A percentile compares a stretch with the other conserved stretches of the same genome.
Evolutionary conservation across 1,284 basidiomycete species (phyloP).

Genomic region (Wallemia ichthyophaga): DNA sequence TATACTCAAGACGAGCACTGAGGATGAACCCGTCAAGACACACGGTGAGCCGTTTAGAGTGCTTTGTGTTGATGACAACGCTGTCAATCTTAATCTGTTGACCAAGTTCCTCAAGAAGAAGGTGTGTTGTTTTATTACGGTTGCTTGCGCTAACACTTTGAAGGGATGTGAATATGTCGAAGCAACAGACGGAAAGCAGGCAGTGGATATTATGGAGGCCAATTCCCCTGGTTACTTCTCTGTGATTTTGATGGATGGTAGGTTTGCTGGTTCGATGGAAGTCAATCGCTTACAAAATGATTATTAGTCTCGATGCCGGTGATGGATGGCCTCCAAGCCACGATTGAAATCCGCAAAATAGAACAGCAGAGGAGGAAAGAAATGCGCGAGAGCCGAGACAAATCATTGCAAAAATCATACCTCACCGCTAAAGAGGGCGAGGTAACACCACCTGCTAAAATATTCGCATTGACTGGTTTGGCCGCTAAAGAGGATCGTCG

Average conservation of each 20-base stretch:
- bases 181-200: conserved; percentile 54
- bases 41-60: conserved; percentile 4
- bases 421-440: conserved; percentile 6
- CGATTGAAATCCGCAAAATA: conserved; percentile 44
- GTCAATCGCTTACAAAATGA: background rate
- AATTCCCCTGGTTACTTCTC: conserved; percentile 28
- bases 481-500: conserved; percentile 76
- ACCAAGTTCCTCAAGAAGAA: conserved; percentile 46
- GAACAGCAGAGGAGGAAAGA: conserved; percentile 24
- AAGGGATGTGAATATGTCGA: conserved; percentile 47
- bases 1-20: conserved; percentile 18
- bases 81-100: conserved; percentile 20
- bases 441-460: conserved; percentile 20
- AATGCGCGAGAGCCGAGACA: conserved; percentile 4
- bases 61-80: conserved; percentile 11
- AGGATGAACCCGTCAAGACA: conserved; percentile 3
- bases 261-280: background rate
- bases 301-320: conserved; percentile 51
- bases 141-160: conserved; percentile 1
- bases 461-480: conserved; percentile 72
- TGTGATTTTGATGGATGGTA: conserved; percentile 11
- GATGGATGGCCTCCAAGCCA: conserved; percentile 63
- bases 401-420: conserved; percentile 6
- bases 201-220: conserved; percentile 39
- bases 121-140: conserved; percentile 21